These are phyloP conservation scores for Arabis alpina DNA, from an alignment of 345 rosid genomes.

Conservation along the genomic window DNA sequence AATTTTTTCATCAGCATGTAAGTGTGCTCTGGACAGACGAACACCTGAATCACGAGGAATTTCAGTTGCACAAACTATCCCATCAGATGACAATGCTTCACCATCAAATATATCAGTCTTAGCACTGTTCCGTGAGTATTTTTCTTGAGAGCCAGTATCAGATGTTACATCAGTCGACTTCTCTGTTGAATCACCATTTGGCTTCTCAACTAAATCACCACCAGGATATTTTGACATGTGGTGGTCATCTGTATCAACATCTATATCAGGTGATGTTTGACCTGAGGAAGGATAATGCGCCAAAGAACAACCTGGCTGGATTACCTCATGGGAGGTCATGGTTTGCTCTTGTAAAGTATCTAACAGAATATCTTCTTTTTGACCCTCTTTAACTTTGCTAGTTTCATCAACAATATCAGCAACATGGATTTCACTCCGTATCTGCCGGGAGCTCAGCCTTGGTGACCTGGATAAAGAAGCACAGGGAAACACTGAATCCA, in stretches of 20 bases:
- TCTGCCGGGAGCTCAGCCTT: slow-evolving; percentile 19
- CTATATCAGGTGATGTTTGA: slow-evolving; percentile 35
- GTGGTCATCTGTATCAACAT: slow-evolving; percentile 45
- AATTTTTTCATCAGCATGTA: slow-evolving; percentile 43
- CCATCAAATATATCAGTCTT: slow-evolving; percentile 32
- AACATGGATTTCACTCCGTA: slow-evolving; percentile 30
- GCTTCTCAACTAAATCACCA: slow-evolving; percentile 47
- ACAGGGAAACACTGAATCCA: slow-evolving; percentile 19
- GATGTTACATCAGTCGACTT: slow-evolving; percentile 45
- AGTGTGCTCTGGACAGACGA: slow-evolving; percentile 39
- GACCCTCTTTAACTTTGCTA: slow-evolving; percentile 31
- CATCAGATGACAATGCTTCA: slow-evolving; percentile 43
- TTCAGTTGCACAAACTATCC: slow-evolving; percentile 40
- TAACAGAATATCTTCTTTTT: slow-evolving; percentile 29
- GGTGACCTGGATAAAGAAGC: slow-evolving; percentile 19
- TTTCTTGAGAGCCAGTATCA: slow-evolving; percentile 51
- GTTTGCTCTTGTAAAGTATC: slow-evolving; percentile 45
- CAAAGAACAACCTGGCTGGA: slow-evolving; percentile 37
- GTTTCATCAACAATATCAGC: slow-evolving; percentile 15
- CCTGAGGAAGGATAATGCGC: slow-evolving; percentile 36
- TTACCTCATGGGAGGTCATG: slow-evolving; percentile 33
- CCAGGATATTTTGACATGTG: slow-evolving; percentile 36
- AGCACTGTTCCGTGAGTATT: slow-evolving; percentile 29
- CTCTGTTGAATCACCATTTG: slow-evolving; percentile 44
- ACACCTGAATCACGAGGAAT: slow-evolving; percentile 35